These are phyloP conservation scores for Davidsoniella eucalypti DNA, from an alignment of 2,329 filamentous ascomycete species.

Conservation along the genomic window DNA sequence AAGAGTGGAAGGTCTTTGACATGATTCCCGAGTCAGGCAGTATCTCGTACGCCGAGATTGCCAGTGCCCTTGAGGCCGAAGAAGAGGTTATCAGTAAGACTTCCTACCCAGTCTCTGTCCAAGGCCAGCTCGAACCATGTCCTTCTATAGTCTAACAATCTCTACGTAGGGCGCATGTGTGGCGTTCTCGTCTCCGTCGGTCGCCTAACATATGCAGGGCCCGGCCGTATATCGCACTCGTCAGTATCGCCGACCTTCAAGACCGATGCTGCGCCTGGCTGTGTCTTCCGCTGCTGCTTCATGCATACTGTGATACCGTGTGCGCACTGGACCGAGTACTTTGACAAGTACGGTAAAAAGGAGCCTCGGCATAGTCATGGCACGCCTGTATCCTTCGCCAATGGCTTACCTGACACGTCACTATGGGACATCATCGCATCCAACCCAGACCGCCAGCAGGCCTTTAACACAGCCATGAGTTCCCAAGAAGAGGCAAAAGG, in stretches of 20 bases:
- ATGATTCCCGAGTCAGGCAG: constrained; percentile 17
- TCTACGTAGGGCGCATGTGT: background rate
- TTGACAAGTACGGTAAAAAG: constrained; percentile 17
- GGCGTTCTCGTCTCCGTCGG: constrained; percentile 1
- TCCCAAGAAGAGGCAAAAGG: background rate
- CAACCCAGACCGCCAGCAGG: constrained; percentile 16
- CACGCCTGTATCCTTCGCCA: constrained; percentile 18
- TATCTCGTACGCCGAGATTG: constrained; percentile 19
- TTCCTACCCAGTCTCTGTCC: background rate
- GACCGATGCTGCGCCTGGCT: constrained; percentile 3
- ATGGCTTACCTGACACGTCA: constrained; percentile 18
- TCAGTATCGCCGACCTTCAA: constrained; percentile 9
- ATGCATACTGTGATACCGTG: constrained; percentile 8
- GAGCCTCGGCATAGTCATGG: constrained; percentile 18
- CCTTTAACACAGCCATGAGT: constrained; percentile 19
- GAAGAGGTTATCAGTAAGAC: constrained; percentile 15
- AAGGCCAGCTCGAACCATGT: background rate
- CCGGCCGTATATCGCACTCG: background rate
- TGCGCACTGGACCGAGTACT: constrained; percentile 12
- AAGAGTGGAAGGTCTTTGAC: constrained; percentile 20
- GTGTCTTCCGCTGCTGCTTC: constrained; percentile 11
- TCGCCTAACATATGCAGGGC: background rate
- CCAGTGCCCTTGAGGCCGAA: constrained; percentile 18
- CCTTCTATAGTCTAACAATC: background rate
- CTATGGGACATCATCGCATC: constrained; percentile 20